Evolutionary conservation across 495 filamentous ascomycete species (phyloP).

Genomic region (Penicillium egyptiacum): DNA sequence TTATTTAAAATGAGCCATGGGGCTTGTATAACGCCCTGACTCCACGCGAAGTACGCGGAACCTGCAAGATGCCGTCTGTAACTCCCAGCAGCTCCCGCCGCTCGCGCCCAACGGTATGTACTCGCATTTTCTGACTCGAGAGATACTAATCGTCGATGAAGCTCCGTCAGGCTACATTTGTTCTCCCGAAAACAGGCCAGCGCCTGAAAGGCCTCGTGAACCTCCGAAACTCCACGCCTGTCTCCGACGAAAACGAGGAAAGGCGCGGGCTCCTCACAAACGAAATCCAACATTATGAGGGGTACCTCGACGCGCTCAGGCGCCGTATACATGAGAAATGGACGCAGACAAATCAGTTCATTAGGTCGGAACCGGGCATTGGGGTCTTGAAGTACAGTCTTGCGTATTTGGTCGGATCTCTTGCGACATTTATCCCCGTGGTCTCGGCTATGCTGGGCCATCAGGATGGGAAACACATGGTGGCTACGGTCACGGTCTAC

Average conservation of each 20-base stretch:
- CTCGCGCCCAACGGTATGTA: conserved; percentile 43
- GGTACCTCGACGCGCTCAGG: conserved; percentile 17
- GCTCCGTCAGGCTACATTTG: conserved; percentile 55
- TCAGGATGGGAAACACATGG: conserved; percentile 95
- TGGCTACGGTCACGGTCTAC: conserved; percentile 89
- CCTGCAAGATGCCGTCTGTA: conserved; percentile 29
- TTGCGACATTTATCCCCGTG: conserved; percentile 79
- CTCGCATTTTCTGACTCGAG: conserved; percentile 3
- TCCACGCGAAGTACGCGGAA: conserved; percentile 18
- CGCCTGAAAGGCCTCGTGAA: conserved; percentile 53
- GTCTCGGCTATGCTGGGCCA: conserved; percentile 73
- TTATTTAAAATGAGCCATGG: conserved; percentile 2
- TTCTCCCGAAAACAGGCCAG: conserved; percentile 53
- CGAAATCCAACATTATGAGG: conserved; percentile 24
- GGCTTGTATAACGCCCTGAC: conserved; percentile 12
- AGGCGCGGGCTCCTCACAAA: conserved; percentile 43
- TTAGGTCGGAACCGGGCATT: conserved; percentile 60
- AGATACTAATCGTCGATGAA: conserved; percentile 23
- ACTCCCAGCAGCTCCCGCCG: conserved; percentile 42
- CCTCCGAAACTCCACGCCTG: conserved; percentile 35
- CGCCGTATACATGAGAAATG: conserved; percentile 15
- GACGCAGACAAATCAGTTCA: conserved; percentile 35
- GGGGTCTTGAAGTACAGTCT: conserved; percentile 90
- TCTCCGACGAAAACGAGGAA: conserved; percentile 31
- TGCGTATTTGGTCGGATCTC: conserved; percentile 84